Base-by-base conservation (phyloP, 345 rosid species). In the Salix caprea region DNA sequence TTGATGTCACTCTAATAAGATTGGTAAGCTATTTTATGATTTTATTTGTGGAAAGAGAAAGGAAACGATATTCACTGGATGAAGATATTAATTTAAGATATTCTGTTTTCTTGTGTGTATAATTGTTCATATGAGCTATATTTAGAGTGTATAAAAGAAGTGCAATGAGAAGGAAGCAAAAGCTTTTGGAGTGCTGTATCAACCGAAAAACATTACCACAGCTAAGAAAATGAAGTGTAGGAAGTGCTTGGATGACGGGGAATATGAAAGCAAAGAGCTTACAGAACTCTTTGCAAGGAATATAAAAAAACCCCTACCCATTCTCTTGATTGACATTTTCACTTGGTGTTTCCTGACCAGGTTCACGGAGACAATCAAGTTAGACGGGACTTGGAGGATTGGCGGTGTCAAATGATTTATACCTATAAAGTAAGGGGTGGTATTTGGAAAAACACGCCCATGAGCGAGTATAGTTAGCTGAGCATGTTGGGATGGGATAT, bases 21-120 rank as follows among this genome's bases (percentile, higher is more conserved):
- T 76, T n/a, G 34, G 44, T 37, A 52, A 75, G 9, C 50, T 72
- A 65, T 54, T 21, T 76, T 74, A 48, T 40, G 37, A 54, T 32
- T 71, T n/a, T 40, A 60, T 67, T 50, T 69, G 46, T 50, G 39
- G 69, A 48, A 70, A 32, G 37, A 46, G 37, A n/a, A 30, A 40
- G 60, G 69, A 65, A 58, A 18, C 13, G n/a, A 46, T 15, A 44
- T 36, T 36, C 26, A 13, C 19, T 28, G 3, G n/a, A 6, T n/a
- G 44, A 40, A 24, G 23, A 42, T 68, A 15, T 46, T 50, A 23
- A 19, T 32, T 19, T 6, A 36, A 23, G 23, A 23, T 72, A 12
- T 48, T 76, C 26, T 36, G 15, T 32, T 9, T 39, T 44, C 67
- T 2, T 37, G 52, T 36, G 23, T 74, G n/a, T 67, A 26, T n/a